Base-by-base conservation (phyloP, 2,329 filamentous ascomycete genomes). In the Myrmaecium sp. region DNA sequence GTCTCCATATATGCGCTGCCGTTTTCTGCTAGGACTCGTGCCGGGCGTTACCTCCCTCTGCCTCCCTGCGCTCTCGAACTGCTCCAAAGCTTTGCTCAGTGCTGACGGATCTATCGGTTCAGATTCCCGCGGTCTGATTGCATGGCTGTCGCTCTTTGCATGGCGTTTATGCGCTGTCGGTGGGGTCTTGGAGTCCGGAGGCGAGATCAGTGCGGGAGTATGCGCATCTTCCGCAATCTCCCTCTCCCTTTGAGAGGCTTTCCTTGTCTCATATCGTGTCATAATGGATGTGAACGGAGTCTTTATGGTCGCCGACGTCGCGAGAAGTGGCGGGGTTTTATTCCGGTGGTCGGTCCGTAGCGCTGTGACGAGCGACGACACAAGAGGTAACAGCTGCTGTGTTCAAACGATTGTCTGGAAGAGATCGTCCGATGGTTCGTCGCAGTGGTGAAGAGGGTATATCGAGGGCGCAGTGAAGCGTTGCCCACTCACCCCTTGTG, bases 21-120 rank as follows among this genome's bases (percentile, higher is more conserved):
- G 61, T 51, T 79, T 79, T 33, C 74, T 59, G 46, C 69, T 74
- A 4, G 74, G 73, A 46, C 72, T 78, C 16, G 66, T 62, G 22
- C 60, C 65, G 4, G 73, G 71, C 16, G 72, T 75, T 30, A 63
- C 61, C 36, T 74, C 69, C 41, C 69, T 54, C 24, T 59, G 56
- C 32, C 59, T 58, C n/a, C 65, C 65, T 8, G 60, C 60, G 31
- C 69, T 62, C 38, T 74, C 69, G 36, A 69, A 64, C 23, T 70
- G 62, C 39, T 67, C 66, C 36, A 77, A 51, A 14, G 69, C 69
- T 44, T 62, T 70, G 30, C 59, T 66, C 31, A 77, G 49, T 6
- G 66, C 66, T 30, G 58, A 57, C 7, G 71, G 51, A 46, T 74
- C 71, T 22, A 74, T 52, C 2, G 67, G 56, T 35, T 70, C 67